Base-by-base conservation (phyloP, 2,329 filamentous ascomycete species). In the Zalaria obscura region DNA sequence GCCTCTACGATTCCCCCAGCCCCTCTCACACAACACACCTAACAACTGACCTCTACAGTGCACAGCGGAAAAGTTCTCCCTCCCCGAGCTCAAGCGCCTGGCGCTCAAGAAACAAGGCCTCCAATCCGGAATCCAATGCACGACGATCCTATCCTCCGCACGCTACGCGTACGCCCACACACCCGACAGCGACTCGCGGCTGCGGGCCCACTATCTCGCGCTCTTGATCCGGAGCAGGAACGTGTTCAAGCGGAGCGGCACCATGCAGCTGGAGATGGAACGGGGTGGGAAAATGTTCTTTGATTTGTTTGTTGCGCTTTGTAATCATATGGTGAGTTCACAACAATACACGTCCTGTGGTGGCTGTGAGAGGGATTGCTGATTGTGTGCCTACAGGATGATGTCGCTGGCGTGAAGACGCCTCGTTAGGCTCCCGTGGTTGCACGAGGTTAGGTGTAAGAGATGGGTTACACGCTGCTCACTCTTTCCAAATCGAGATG, bases 181-280 rank as follows among this genome's bases (percentile, higher is more conserved):
- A 0, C 85, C 87, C 3, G 85, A 93, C 57, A 83, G 72, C 25
- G 88, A 94, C 67, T 89, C 83, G n/a, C 88, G 88, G 62, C 72
- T 94, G 41, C 75, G 88, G 45, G 86, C 86, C 25, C 87, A 94
- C 62, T 95, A 93, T 53, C 77, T 94, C 32, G 86, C 88, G 11
- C 76, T 94, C 56, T 93, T 94, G 63, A 93, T 94, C 57, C 79
- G 87, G 49, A 85, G 81, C 52, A 76, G 88, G 50, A 75, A 76
- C 56, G 93, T 85, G 2, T 94, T 95, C 65, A 94, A 93, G 70
- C 74, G 85, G 42, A 93, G 86, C 62, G 86, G 87, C 41, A 94
- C 87, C 3, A 93, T 94, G 87, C 88, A 94, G 64, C 76, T 84
- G 51, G 87, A 94, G 66, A 94, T 95, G 87, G 83, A 83, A 60